These are phyloP conservation scores for Cystobasidium pallidum DNA, from an alignment of 1,284 basidiomycete genomes.

Conservation along the genomic window DNA sequence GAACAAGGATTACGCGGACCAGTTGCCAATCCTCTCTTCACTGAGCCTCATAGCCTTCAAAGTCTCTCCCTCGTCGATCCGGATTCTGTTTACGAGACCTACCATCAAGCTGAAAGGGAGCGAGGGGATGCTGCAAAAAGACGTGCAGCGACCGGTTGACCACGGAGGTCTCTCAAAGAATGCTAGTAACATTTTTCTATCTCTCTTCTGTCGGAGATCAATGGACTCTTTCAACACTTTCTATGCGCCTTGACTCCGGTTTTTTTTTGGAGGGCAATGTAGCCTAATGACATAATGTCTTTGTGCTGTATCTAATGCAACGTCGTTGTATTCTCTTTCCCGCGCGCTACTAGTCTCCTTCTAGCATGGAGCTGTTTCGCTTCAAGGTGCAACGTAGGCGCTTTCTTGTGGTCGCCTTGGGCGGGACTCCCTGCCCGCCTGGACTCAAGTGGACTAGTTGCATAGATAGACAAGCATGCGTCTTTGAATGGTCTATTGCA, in stretches of 20 bases:
- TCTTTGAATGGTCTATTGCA: neutral
- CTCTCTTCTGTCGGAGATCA: no score
- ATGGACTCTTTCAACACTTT: neutral
- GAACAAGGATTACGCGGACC: neutral
- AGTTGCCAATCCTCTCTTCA: conserved; percentile 15
- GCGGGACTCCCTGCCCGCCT: neutral
- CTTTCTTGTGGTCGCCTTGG: no score
- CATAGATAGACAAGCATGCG: neutral
- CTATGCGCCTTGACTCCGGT: neutral
- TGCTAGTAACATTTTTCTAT: no score
- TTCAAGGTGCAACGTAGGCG: no score
- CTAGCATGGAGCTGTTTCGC: no score
- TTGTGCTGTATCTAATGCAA: no score
- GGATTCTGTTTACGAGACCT: conserved; percentile 29
- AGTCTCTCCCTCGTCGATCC: conserved; percentile 23
- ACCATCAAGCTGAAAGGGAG: conserved; percentile 15
- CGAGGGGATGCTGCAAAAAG: neutral
- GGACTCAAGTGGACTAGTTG: neutral
- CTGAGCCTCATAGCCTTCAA: conserved; percentile 10
- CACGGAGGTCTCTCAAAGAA: no score
- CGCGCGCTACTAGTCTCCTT: no score
- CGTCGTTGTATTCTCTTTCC: no score
- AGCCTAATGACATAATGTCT: no score
- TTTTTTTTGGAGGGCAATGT: neutral
- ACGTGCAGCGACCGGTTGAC: conserved; percentile 21